A percentile compares a stretch with the other conserved stretches of the same genome.
phyloP scores from a whole-genome alignment of 306 rosid genomes.

The Delonix regia region DNA sequence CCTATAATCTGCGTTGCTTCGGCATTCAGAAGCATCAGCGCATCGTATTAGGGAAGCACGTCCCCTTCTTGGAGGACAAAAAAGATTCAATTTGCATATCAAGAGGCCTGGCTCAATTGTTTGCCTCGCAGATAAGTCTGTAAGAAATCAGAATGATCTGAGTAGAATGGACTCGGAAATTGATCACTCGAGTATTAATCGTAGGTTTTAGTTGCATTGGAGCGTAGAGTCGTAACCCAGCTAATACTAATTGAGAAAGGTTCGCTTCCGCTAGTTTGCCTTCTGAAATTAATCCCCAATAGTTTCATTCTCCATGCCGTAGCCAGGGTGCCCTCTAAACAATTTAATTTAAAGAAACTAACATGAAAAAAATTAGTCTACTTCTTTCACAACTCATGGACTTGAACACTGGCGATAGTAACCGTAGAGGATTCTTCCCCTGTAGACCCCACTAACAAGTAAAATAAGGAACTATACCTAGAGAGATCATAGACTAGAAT shows the following conservation, averaged over 20 bases:
- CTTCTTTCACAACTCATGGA: not conserved
- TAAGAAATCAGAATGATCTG: not conserved
- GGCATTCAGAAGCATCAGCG: not conserved
- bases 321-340: not conserved
- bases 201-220: not conserved
- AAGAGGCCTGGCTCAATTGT: not conserved
- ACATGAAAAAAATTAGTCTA: not conserved
- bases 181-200: not conserved
- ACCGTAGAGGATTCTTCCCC: not conserved
- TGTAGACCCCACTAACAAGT: too few species aligned
- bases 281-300: not conserved
- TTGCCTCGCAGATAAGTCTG: not conserved
- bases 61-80: not conserved
- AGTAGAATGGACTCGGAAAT: not conserved
- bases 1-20: not conserved
- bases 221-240: not conserved
- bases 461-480: not conserved
- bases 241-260: not conserved
- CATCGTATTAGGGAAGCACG: not conserved
- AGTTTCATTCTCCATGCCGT: not conserved
- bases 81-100: not conserved
- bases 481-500: not conserved
- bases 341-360: not conserved
- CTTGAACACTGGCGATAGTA: not conserved
- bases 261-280: not conserved